Conservation (phyloP, 768 basidiomycete species). For the Tricholoma furcatifolium region DNA sequence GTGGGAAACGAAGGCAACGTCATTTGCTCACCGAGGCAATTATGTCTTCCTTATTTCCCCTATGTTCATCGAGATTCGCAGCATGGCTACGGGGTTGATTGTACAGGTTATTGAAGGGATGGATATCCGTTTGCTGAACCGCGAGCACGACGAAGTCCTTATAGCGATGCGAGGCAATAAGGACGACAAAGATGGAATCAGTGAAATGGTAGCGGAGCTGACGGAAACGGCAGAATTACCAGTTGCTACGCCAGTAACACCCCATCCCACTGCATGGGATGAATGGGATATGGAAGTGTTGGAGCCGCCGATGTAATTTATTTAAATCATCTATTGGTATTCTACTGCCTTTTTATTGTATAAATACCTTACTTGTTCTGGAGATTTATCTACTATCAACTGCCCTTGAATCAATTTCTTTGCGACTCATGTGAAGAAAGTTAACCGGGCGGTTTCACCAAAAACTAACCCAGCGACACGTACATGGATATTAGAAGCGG, state of each 20-base stretch:
- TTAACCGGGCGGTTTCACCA: too few species aligned
- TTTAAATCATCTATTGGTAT: too few species aligned
- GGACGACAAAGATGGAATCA: constrained; percentile 54
- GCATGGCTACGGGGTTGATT: constrained; percentile 60
- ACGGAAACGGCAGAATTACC: constrained; percentile 64
- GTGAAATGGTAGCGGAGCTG: constrained; percentile 67
- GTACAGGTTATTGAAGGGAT: constrained; percentile 80
- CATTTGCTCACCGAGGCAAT: constrained; percentile 59
- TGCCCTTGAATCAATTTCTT: too few species aligned
- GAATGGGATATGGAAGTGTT: constrained; percentile 66
- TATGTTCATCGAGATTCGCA: constrained; percentile 75
- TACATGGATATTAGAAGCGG: too few species aligned
- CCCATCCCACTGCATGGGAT: constrained; percentile 52
- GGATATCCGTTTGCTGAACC: constrained; percentile 66
- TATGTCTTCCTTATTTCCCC: constrained; percentile 73
- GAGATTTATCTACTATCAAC: too few species aligned
- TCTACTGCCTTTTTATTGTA: too few species aligned
- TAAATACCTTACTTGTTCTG: too few species aligned
- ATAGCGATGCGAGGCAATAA: constrained; percentile 62
- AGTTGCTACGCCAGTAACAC: constrained; percentile 30
- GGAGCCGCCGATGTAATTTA: too few species aligned
- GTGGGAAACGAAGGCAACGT: constrained; percentile 72
- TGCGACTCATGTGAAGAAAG: too few species aligned
- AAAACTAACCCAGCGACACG: too few species aligned
- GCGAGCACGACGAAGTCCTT: constrained; percentile 50